Base-by-base conservation (phyloP, 1,139 yeast species). In the Yamadazyma pseudoaaseri region DNA sequence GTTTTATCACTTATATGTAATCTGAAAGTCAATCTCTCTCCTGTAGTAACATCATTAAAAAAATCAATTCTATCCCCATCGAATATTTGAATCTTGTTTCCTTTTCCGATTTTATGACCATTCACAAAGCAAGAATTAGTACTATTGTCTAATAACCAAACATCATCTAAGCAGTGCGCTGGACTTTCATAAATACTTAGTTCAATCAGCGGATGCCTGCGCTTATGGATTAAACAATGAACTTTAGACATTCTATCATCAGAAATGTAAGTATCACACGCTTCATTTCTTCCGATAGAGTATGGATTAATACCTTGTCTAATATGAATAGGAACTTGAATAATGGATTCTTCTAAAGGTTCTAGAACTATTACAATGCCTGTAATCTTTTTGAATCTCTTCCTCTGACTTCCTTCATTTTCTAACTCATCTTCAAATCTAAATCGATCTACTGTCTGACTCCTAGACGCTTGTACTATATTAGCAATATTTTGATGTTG, bases 131-230 rank as follows among this genome's bases (percentile, higher is more conserved):
- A 86, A 1, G 86, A 82, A 54, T 89, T 89, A 1, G 95, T 78
- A 34, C 95, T 84, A 41, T 70, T 75, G 50, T 86, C 96, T 27
- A 85, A 59, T 13, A 89, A 61, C 95, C 96, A 87, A n/a, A 86
- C 65, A 49, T 81, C 89, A 38, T 81, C 86, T 3, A 76, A 59
- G 38, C 81, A 78, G 39, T 76, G 73, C 0, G 86, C 86, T 0
- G 86, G 86, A 11, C 83, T 76, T 47, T 79, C 85, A 47, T 64
- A 75, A 7, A 79, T 70, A 26, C 81, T 73, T 6, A 58, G 48
- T 26, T 62, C 63, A 3, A 69, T 65, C 7, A 73, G 70, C 0
- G 81, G 79, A 48, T 80, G 86, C 35, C 84, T 63, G 40, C 74
- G 70, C 47, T 81, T 76, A 35, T 70, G 53, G 11, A 92, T 62